Conservation (phyloP, 768 basidiomycete genomes). For the Amanita rubescens region DNA sequence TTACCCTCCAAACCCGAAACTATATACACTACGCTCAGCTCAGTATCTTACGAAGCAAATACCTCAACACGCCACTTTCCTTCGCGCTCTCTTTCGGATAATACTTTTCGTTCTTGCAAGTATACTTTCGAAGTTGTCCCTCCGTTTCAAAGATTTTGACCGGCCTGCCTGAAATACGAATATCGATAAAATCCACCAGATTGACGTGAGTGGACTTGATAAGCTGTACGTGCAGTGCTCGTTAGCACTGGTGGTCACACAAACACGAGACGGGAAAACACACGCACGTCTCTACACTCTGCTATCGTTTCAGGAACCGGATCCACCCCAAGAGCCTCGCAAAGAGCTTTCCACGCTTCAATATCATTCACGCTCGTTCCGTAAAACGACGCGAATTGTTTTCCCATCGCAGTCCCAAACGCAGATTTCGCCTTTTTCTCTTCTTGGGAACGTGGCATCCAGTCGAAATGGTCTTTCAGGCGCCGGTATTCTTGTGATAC, state of each 20-base stretch:
- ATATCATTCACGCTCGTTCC: background rate
- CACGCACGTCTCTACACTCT: background rate
- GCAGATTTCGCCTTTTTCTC: background rate
- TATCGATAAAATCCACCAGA: slow-evolving; percentile 2
- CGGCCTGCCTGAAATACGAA: background rate
- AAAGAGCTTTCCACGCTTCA: background rate
- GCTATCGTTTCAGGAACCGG: background rate
- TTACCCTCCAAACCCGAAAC: too few relatives aligned
- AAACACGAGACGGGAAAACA: too few relatives aligned
- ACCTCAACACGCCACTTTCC: background rate
- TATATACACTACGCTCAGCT: too few relatives aligned
- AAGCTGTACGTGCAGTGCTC: background rate
- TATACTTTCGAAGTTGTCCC: background rate
- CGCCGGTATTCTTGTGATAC: background rate
- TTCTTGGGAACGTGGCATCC: background rate
- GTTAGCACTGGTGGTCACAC: too few relatives aligned
- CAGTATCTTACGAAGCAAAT: slow-evolving; percentile 1
- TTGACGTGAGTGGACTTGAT: slow-evolving; percentile 7
- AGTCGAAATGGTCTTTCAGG: background rate
- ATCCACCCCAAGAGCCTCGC: background rate
- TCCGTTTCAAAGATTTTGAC: background rate
- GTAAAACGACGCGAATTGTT: background rate
- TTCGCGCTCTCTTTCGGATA: slow-evolving; percentile 7
- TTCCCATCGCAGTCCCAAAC: background rate
- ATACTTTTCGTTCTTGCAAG: background rate